Evolutionary conservation across 1,284 basidiomycete genomes (phyloP).

Genomic region (Trichosporon sp.): DNA sequence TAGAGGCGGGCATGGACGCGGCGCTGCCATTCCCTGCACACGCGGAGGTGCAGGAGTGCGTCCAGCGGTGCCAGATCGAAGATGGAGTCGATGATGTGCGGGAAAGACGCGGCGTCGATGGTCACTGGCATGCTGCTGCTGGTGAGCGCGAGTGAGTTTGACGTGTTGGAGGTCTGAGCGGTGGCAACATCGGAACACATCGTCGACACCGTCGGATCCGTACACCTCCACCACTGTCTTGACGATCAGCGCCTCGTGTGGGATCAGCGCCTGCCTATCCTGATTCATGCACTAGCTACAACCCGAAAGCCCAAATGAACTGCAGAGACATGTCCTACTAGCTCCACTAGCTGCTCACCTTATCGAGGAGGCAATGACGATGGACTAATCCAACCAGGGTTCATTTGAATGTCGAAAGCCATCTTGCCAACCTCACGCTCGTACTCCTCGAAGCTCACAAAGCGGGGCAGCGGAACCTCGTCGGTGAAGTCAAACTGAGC

Average conservation of each 20-base stretch:
- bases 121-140: neutral
- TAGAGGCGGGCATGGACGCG: neutral
- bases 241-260: too few species aligned
- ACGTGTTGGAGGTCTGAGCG: too few species aligned
- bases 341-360: too few species aligned
- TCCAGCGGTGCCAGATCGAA: neutral
- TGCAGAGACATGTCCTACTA: too few species aligned
- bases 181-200: too few species aligned
- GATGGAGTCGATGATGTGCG: constrained; percentile 10
- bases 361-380: too few species aligned
- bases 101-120: constrained; percentile 8
- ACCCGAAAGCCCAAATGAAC: too few species aligned
- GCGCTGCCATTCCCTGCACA: neutral
- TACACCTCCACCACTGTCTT: too few species aligned
- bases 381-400: neutral
- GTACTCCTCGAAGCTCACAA: neutral
- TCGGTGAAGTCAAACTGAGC: neutral
- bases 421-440: neutral
- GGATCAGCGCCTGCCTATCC: too few species aligned
- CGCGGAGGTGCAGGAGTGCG: constrained; percentile 1
- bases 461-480: neutral
- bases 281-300: too few species aligned
- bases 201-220: too few species aligned
- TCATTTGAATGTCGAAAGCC: neutral
- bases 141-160: too few species aligned